phyloP scores from a whole-genome alignment of 2,329 filamentous ascomycete species.

The Ascosphaera apis region DNA sequence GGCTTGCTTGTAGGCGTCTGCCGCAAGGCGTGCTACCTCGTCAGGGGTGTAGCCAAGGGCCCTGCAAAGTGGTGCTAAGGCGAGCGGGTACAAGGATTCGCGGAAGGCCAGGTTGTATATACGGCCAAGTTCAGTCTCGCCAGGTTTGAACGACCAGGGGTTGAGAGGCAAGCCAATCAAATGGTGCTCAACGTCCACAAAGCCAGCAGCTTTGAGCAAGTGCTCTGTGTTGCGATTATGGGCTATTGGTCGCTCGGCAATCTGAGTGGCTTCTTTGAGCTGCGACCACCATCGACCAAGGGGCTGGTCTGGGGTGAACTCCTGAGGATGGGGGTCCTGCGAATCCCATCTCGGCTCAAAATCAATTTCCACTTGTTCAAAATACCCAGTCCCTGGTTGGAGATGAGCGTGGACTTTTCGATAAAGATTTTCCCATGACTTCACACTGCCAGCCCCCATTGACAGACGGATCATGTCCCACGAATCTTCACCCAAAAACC shows the following conservation, averaged over 20 bases:
- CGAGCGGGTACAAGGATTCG: constrained; percentile 49
- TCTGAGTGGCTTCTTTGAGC: constrained; percentile 43
- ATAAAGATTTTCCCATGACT: constrained; percentile 55
- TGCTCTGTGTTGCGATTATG: constrained; percentile 35
- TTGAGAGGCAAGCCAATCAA: constrained; percentile 49
- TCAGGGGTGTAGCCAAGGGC: constrained; percentile 35
- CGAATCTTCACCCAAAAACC: constrained; percentile 41
- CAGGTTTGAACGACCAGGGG: constrained; percentile 42
- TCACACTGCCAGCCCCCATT: constrained; percentile 55
- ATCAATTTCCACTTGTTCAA: constrained; percentile 84
- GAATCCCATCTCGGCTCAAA: constrained; percentile 46
- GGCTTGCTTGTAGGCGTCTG: constrained; percentile 43
- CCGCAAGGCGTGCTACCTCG: constrained; percentile 40
- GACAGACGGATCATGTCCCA: constrained; percentile 72
- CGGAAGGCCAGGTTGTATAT: constrained; percentile 69
- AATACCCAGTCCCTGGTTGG: constrained; percentile 46
- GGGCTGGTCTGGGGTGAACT: constrained; percentile 20
- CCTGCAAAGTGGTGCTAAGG: constrained; percentile 48
- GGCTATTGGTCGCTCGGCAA: constrained; percentile 39
- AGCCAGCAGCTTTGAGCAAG: constrained; percentile 47
- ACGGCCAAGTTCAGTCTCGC: constrained; percentile 44
- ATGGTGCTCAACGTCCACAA: constrained; percentile 53
- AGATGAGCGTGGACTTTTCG: constrained; percentile 49
- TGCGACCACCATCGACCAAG: constrained; percentile 47
- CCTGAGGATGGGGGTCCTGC: constrained; percentile 29